Evolutionary conservation across 164 flowering plant genomes (phyloP).

Genomic region (Paratinospora sagittata): DNA sequence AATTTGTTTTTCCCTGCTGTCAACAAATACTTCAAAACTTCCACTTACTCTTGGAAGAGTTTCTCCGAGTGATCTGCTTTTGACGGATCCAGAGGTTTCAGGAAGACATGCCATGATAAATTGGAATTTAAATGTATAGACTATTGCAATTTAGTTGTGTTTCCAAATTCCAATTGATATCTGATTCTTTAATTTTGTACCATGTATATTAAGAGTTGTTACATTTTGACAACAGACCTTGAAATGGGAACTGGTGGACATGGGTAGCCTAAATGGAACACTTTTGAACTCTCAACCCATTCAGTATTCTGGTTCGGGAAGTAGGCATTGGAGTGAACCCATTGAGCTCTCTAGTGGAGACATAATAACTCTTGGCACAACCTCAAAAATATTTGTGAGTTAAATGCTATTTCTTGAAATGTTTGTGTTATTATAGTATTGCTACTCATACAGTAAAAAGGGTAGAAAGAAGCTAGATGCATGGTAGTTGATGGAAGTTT

Average conservation of each 20-base stretch:
- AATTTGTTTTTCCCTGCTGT: slow-evolving; percentile 38
- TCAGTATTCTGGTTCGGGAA: slow-evolving; percentile 52
- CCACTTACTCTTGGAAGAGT: slow-evolving; percentile 92
- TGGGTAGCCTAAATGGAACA: slow-evolving; percentile 98
- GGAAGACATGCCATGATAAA: slow-evolving; percentile 92
- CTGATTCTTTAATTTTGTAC: neutral
- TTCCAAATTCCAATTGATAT: neutral
- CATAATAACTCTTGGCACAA: slow-evolving; percentile 78
- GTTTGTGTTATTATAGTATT: neutral
- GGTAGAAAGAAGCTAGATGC: too few species aligned
- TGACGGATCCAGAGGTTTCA: slow-evolving; percentile 88
- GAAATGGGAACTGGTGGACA: slow-evolving; percentile 93
- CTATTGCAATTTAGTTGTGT: neutral
- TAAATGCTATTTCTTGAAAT: neutral
- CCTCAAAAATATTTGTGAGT: slow-evolving; percentile 69
- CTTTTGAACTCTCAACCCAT: slow-evolving; percentile 59
- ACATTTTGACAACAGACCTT: slow-evolving; percentile 48
- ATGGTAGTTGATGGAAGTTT: too few species aligned
- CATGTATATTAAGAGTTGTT: neutral
- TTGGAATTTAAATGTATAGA: slow-evolving; percentile 70
- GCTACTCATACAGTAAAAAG: neutral
- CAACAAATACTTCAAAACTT: slow-evolving; percentile 52
- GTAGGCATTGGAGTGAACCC: slow-evolving; percentile 78
- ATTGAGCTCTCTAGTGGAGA: slow-evolving; percentile 73
- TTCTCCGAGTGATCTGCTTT: slow-evolving; percentile 61